Evolutionary conservation across 371 early-diverging fungal species (phyloP).

Genomic region (Zychaea mexicana): DNA sequence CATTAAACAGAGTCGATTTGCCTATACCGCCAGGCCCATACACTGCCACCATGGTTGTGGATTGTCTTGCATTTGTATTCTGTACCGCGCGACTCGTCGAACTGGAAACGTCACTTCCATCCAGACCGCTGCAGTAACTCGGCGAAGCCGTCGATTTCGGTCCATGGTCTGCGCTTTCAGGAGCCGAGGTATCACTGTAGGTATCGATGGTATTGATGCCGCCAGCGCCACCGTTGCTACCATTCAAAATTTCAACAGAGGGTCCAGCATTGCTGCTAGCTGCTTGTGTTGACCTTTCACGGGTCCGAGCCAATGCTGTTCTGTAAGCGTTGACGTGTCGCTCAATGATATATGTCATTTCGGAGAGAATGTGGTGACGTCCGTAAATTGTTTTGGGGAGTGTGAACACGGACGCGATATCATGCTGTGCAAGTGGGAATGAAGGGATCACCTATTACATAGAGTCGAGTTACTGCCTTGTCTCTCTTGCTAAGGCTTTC

Average conservation of each 20-base stretch:
- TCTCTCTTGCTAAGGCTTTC: neutral
- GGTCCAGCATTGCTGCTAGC: neutral
- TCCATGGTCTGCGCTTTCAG: slow-evolving; percentile 1
- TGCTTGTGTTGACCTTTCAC: slow-evolving; percentile 18
- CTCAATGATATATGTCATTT: slow-evolving; percentile 37
- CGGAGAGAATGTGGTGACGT: slow-evolving; percentile 39
- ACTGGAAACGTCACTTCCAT: slow-evolving; percentile 33
- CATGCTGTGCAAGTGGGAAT: slow-evolving; percentile 41
- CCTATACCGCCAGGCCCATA: slow-evolving; percentile 47
- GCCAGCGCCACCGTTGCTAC: neutral
- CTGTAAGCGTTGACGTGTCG: slow-evolving; percentile 31
- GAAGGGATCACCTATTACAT: slow-evolving; percentile 22
- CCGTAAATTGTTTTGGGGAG: slow-evolving; percentile 44
- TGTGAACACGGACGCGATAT: slow-evolving; percentile 47
- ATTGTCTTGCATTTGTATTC: slow-evolving; percentile 2
- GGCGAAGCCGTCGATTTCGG: slow-evolving; percentile 21
- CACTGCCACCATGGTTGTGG: slow-evolving; percentile 26
- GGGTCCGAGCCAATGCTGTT: slow-evolving; percentile 10
- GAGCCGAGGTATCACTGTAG: slow-evolving; percentile 23
- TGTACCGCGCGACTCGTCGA: slow-evolving; percentile 7
- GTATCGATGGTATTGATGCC: neutral
- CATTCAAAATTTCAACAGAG: neutral
- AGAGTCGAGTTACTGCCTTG: neutral
- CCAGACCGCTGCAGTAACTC: slow-evolving; percentile 36
- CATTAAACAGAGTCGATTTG: slow-evolving; percentile 42